Percentiles rank a stretch among this genome's conserved stretches.
These are phyloP conservation scores for Tricholoma terreum DNA, from an alignment of 768 basidiomycete species.

Conservation along the genomic window DNA sequence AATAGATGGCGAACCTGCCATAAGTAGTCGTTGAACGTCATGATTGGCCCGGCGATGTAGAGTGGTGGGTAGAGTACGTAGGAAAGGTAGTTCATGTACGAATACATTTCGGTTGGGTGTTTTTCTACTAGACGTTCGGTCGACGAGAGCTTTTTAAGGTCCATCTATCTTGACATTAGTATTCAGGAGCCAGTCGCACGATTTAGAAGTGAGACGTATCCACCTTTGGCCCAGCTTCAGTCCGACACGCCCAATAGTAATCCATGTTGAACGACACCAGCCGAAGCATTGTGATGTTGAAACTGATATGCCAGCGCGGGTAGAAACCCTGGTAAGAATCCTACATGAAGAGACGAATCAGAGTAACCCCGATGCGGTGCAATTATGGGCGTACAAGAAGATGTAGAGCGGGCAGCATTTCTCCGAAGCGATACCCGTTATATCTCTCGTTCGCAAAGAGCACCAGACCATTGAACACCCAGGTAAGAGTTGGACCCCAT, in stretches of 20 bases:
- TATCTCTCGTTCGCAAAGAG: conserved; percentile 76
- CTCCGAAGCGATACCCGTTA: conserved; percentile 68
- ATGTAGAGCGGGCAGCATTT: conserved; percentile 50
- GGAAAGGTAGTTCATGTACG: conserved; percentile 69
- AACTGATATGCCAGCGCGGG: conserved; percentile 89
- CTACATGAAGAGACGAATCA: conserved; percentile 32
- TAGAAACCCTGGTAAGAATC: conserved; percentile 71
- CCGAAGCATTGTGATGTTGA: conserved; percentile 95
- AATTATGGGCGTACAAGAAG: conserved; percentile 52
- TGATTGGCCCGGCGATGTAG: conserved; percentile 94
- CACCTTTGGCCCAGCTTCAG: conserved; percentile 41
- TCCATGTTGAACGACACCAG: conserved; percentile 94
- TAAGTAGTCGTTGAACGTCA: conserved; percentile 93
- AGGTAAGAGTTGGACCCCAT: conserved; percentile 54
- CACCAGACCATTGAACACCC: conserved; percentile 73
- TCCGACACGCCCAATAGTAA: conserved; percentile 75
- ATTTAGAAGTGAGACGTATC: conserved; percentile 21
- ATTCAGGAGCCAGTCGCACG: conserved; percentile 17
- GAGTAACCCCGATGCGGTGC: background rate
- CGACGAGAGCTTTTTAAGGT: conserved; percentile 35
- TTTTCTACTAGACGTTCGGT: conserved; percentile 57
- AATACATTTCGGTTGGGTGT: conserved; percentile 60
- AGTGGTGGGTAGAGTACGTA: conserved; percentile 92
- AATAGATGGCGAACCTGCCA: conserved; percentile 61
- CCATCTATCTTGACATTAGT: conserved; percentile 10